A percentile compares a stretch with the other conserved stretches of the same genome.
phyloP scores from a whole-genome alignment of 768 basidiomycete genomes.

The Rhizopogon sp. region DNA sequence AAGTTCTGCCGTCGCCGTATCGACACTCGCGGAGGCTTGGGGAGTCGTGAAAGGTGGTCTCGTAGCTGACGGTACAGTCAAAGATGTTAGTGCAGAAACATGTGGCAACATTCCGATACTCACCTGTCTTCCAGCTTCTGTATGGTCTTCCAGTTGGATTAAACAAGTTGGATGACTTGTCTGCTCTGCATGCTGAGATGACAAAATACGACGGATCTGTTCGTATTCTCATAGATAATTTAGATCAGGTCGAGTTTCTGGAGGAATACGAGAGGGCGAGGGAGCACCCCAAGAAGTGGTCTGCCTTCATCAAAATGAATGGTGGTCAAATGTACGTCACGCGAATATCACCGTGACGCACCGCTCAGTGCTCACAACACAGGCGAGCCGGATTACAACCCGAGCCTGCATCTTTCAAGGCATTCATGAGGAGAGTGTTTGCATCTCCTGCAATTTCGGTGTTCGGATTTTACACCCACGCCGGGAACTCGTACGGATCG shows the following conservation, averaged over 20 bases:
- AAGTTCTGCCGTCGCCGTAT: constrained; percentile 66
- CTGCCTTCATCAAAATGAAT: constrained; percentile 77
- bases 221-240: constrained; percentile 71
- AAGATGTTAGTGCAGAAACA: constrained; percentile 53
- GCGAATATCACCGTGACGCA: background rate
- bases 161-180: constrained; percentile 71
- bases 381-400: constrained; percentile 73
- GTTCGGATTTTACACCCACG: constrained; percentile 84
- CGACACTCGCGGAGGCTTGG: constrained; percentile 84
- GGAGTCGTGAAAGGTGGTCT: constrained; percentile 62
- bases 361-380: constrained; percentile 15
- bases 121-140: constrained; percentile 50
- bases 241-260: constrained; percentile 62
- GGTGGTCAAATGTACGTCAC: constrained; percentile 64
- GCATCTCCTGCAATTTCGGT: constrained; percentile 53
- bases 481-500: constrained; percentile 73
- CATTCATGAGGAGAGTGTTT: constrained; percentile 48
- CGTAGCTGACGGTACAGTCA: constrained; percentile 65
- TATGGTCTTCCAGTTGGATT: constrained; percentile 71
- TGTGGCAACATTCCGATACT: background rate
- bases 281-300: constrained; percentile 50
- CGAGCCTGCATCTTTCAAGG: constrained; percentile 46
- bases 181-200: constrained; percentile 52
- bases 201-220: constrained; percentile 51
- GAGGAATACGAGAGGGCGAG: constrained; percentile 51